A percentile compares a stretch with the other conserved stretches of the same genome.
phyloP scores from a whole-genome alignment of 805 yeast genomes.

The Maudiozyma turicensis region DNA sequence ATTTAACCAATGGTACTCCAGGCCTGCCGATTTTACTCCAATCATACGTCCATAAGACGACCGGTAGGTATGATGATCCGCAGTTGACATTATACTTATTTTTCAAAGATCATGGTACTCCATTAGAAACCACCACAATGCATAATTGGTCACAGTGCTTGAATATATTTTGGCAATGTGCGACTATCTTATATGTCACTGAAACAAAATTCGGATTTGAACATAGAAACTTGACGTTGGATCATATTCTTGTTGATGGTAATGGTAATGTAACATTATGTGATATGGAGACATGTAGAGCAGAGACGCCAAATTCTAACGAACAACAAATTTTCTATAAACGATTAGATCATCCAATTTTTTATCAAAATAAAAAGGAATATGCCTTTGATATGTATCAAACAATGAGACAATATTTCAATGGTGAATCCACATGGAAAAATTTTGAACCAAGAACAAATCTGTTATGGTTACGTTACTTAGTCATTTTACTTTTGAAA shows the following conservation, averaged over 20 bases:
- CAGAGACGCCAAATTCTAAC: slow-evolving; percentile 2
- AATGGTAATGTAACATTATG: slow-evolving; percentile 40
- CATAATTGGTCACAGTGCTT: slow-evolving; percentile 19
- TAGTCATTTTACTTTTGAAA: slow-evolving; percentile 41
- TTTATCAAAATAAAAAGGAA: slow-evolving; percentile 52
- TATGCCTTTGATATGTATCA: slow-evolving; percentile 54
- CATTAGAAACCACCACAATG: slow-evolving; percentile 9
- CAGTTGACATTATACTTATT: slow-evolving; percentile 14
- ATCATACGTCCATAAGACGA: slow-evolving; percentile 15
- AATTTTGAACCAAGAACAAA: slow-evolving; percentile 38
- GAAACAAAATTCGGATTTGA: slow-evolving; percentile 50
- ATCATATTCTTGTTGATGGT: slow-evolving; percentile 44
- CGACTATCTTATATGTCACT: slow-evolving; percentile 38
- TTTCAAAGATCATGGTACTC: slow-evolving; percentile 23
- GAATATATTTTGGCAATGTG: slow-evolving; percentile 46
- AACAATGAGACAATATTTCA: slow-evolving; percentile 36
- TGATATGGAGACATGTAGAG: slow-evolving; percentile 48
- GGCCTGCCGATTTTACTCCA: slow-evolving; percentile 22
- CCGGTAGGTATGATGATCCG: neutral
- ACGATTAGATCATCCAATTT: slow-evolving; percentile 54
- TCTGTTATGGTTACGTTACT: slow-evolving; percentile 54
- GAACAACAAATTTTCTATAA: slow-evolving; percentile 33
- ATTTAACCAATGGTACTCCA: slow-evolving; percentile 20
- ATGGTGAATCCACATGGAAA: slow-evolving; percentile 16
- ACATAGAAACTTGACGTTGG: slow-evolving; percentile 63